A percentile compares a stretch with the other conserved stretches of the same genome.
Evolutionary conservation across 2,329 filamentous ascomycete genomes (phyloP).

Genomic region (Penicillium sp.): DNA sequence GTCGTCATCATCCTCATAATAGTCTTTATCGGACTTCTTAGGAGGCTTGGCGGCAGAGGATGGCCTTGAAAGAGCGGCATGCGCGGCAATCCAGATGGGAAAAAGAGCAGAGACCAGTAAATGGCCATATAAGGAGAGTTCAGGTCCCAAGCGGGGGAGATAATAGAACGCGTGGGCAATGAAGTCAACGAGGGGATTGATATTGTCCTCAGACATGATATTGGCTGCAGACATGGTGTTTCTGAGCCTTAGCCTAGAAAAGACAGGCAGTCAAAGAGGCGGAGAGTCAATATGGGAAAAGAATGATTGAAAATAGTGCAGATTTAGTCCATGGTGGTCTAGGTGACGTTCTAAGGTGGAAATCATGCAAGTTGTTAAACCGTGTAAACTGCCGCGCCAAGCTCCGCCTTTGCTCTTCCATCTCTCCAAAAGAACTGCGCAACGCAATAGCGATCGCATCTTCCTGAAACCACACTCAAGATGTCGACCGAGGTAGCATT

Average conservation of each 20-base stretch:
- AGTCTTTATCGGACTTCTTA: constrained; percentile 47
- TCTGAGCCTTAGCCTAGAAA: neutral
- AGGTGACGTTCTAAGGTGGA: neutral
- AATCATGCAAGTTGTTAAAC: neutral
- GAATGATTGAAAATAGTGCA: neutral
- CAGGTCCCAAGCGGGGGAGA: constrained; percentile 43
- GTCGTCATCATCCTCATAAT: constrained; percentile 34
- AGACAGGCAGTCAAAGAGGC: neutral
- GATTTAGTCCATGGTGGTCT: constrained; percentile 15
- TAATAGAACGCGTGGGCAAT: constrained; percentile 46
- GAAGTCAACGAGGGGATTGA: constrained; percentile 40
- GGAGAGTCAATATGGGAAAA: neutral
- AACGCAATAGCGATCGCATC: neutral
- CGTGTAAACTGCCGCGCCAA: constrained; percentile 14
- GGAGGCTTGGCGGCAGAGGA: constrained; percentile 70
- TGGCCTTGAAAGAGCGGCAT: constrained; percentile 81
- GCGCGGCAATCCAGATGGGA: constrained; percentile 80
- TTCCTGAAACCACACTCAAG: constrained; percentile 7
- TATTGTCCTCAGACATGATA: constrained; percentile 26
- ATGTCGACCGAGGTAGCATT: constrained; percentile 80
- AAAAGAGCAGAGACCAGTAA: constrained; percentile 70
- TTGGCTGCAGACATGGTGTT: constrained; percentile 15
- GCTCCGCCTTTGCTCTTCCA: constrained; percentile 12
- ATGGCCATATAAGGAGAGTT: constrained; percentile 60
- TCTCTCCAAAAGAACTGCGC: neutral